Evolutionary conservation across 257 asterid species (phyloP), one percentile per base, ranked within the genome.

Genomic region (Coffea canephora): DNA sequence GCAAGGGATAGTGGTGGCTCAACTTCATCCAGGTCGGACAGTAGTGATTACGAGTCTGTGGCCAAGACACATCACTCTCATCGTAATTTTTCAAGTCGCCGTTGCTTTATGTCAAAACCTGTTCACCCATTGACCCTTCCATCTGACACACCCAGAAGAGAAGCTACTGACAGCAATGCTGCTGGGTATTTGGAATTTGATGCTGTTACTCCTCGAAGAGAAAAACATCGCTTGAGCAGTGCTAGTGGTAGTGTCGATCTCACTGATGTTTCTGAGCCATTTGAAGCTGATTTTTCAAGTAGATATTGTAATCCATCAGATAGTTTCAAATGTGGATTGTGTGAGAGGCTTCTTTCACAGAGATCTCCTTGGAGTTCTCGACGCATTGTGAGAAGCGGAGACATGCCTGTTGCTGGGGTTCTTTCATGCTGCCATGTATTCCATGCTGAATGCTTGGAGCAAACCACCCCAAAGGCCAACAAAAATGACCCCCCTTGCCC

Each of bases 401-500:
- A 96, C 77, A 94, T 94, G 98, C 99, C 98, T 0, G 88, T 94
- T 69, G 85, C 99, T 21, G 98, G 98, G 73, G 94, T 96, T 78
- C 98, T 96, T 55, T 91, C 96, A 11, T 96, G 99, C 69, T 85
- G 93, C 23, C 99, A 96, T 55, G 96, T 92, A 48, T 96, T 94
- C 86, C 99, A 96, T 78, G 98, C 96, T 0, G 99, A 96, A 83
- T 96, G 99, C 85, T 80, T 96, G 89, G 98, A 96, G 4, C 98
- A 92, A 78, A 94, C 91, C 2, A 96, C 97, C 6, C 95, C 97
- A 3, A 93, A 93, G 88, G 86, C 94, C 27, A 89, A 91, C 27
- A 94, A 79, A 79, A 93, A 77, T 45, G 98, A 96, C 78, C 98
- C 99, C 66, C 97, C 96, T 5, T 96, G 99, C 78, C 99, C 99